Percentiles rank a stretch among this genome's conserved stretches.
Evolutionary conservation across 257 asterid genomes (phyloP).

Genomic region (Jasminum sambac): DNA sequence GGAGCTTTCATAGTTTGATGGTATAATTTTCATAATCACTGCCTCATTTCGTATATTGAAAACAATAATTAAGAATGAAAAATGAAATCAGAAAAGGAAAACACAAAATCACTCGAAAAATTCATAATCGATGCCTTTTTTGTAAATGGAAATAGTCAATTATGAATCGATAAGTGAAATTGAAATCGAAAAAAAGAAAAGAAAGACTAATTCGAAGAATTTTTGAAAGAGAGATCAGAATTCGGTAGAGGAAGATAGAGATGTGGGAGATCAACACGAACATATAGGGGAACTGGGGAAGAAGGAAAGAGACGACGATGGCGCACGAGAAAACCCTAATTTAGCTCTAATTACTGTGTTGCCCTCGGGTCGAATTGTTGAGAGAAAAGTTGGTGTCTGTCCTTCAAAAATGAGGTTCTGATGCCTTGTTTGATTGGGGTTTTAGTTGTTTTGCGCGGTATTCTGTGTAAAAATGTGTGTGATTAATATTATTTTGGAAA

Average conservation of each 20-base stretch:
- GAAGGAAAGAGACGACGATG: background rate
- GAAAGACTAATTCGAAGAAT: no score
- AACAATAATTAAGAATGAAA: no score
- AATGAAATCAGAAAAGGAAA: background rate
- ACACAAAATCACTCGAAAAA: no score
- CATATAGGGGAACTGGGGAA: constrained; percentile 16
- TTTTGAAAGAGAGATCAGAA: constrained; percentile 44
- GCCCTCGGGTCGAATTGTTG: constrained; percentile 3
- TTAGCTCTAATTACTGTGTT: background rate
- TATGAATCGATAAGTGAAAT: no score
- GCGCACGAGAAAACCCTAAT: constrained; percentile 15
- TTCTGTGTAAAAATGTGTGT: no score
- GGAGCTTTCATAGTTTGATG: background rate
- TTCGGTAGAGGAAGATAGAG: background rate
- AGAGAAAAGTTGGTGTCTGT: no score
- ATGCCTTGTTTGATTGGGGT: no score
- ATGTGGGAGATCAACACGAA: background rate
- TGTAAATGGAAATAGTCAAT: no score
- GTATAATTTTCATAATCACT: background rate
- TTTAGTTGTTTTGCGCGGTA: no score
- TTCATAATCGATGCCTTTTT: no score
- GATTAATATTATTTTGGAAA: no score
- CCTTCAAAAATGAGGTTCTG: background rate
- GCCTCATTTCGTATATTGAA: background rate
- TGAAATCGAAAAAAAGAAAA: no score